Evolutionary conservation across 805 yeast genomes (phyloP).

Genomic region (Yamadazyma insecticola): DNA sequence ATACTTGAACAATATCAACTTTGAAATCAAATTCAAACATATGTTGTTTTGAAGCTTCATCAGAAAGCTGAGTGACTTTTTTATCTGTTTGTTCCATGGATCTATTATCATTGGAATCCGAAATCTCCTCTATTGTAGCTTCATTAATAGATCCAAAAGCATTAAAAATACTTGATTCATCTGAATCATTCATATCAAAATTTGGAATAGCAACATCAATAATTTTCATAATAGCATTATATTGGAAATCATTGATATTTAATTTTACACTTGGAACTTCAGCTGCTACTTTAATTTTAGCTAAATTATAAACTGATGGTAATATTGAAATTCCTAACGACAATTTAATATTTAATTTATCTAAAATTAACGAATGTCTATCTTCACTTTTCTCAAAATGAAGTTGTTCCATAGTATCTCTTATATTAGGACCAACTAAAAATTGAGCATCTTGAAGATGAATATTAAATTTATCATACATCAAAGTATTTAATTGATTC

Average conservation of each 20-base stretch:
- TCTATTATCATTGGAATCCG: slow-evolving; percentile 9
- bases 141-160: slow-evolving; percentile 21
- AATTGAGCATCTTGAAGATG: slow-evolving; percentile 82
- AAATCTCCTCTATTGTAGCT: slow-evolving; percentile 17
- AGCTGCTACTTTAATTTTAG: slow-evolving; percentile 71
- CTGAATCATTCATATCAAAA: slow-evolving; percentile 29
- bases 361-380: slow-evolving; percentile 61
- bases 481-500: slow-evolving; percentile 64
- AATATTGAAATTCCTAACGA: slow-evolving; percentile 78
- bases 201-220: slow-evolving; percentile 66
- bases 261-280: slow-evolving; percentile 69
- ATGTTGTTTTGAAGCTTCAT: slow-evolving; percentile 45
- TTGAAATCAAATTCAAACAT: slow-evolving; percentile 67
- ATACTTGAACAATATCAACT: slow-evolving; percentile 57
- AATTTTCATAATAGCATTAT: slow-evolving; percentile 78
- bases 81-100: slow-evolving; percentile 3
- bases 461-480: slow-evolving; percentile 86
- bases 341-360: slow-evolving; percentile 69
- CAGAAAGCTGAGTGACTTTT: slow-evolving; percentile 5
- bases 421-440: slow-evolving; percentile 76
- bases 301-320: slow-evolving; percentile 71
- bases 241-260: slow-evolving; percentile 82
- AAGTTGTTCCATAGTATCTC: slow-evolving; percentile 70
- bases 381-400: slow-evolving; percentile 35
- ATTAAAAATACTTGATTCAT: slow-evolving; percentile 29